These are phyloP conservation scores for Poa pratensis DNA, from an alignment of 176 grass and related monocot genomes.

Conservation along the genomic window DNA sequence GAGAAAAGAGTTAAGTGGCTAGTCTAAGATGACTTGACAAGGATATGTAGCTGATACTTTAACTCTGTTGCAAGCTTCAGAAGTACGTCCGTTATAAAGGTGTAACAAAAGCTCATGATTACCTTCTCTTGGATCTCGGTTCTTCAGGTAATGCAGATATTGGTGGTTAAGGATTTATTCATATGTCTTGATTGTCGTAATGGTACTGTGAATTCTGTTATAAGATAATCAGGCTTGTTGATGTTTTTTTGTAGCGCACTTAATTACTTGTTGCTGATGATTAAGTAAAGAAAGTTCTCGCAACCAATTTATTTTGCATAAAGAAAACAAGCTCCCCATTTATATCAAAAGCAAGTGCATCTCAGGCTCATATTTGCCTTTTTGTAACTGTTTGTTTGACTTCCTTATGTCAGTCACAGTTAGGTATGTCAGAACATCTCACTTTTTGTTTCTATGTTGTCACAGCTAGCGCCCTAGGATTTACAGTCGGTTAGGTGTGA, in stretches of 20 bases:
- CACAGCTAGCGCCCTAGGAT: too few species aligned
- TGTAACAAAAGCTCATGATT: neutral
- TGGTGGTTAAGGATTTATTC: neutral
- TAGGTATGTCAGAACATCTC: neutral
- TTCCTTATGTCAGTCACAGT: neutral
- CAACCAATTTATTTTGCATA: neutral
- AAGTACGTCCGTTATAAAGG: neutral
- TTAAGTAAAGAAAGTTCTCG: neutral
- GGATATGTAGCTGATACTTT: constrained; percentile 1
- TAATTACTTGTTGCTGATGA: neutral
- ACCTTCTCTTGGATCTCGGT: neutral
- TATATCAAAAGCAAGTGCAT: neutral
- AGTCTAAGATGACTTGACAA: constrained; percentile 20
- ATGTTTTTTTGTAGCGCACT: neutral
- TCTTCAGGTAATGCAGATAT: constrained; percentile 24
- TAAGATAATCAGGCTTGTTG: neutral
- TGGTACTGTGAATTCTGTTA: neutral
- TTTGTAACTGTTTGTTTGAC: neutral
- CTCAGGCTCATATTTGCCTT: neutral
- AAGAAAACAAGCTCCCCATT: neutral
- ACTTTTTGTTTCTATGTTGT: neutral
- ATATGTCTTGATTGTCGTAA: neutral
- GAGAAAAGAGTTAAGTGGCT: neutral
- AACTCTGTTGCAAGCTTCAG: neutral
- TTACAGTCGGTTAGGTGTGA: too few species aligned